A percentile compares a stretch with the other conserved stretches of the same genome.
phyloP scores from a whole-genome alignment of 2,329 filamentous ascomycete species.

The Tolypocladium amazonense region DNA sequence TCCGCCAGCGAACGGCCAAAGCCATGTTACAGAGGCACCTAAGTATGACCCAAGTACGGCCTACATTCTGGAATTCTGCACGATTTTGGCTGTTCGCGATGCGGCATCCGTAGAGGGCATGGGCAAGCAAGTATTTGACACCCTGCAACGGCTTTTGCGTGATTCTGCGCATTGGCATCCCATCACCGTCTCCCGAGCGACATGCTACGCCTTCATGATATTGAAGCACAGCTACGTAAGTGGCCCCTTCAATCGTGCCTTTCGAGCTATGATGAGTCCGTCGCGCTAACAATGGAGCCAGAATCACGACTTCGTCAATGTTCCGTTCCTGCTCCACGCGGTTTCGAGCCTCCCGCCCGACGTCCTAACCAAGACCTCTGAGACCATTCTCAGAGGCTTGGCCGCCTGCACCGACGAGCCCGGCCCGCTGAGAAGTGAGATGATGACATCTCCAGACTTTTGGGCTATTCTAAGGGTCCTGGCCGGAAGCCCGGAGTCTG shows the following conservation, averaged over 20 bases:
- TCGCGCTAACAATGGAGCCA: constrained; percentile 23
- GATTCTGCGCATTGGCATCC: constrained; percentile 71
- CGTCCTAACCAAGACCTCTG: constrained; percentile 63
- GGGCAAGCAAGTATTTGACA: constrained; percentile 70
- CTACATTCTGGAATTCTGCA: constrained; percentile 86
- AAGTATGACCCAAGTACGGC: constrained; percentile 78
- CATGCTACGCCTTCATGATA: constrained; percentile 78
- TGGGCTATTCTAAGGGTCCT: constrained; percentile 82
- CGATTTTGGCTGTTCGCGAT: constrained; percentile 69
- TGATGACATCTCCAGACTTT: constrained; percentile 94
- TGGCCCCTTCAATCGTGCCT: constrained; percentile 6
- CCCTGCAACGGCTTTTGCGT: constrained; percentile 70
- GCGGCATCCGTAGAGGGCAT: constrained; percentile 59
- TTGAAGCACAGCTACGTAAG: constrained; percentile 77
- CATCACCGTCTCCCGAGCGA: constrained; percentile 71
- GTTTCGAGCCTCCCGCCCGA: constrained; percentile 81
- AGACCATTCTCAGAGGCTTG: constrained; percentile 68
- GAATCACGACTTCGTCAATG: constrained; percentile 85
- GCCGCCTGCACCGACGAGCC: constrained; percentile 69
- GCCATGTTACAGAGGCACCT: constrained; percentile 27
- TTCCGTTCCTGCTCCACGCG: constrained; percentile 81
- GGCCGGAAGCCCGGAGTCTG: constrained; percentile 57
- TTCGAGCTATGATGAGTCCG: background rate
- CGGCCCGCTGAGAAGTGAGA: constrained; percentile 73
- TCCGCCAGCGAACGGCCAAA: constrained; percentile 44